Evolutionary conservation across 192 early-diverging fungal genomes (phyloP), one percentile per base, ranked within the genome.

Genomic region (Entomortierella lignicola): DNA sequence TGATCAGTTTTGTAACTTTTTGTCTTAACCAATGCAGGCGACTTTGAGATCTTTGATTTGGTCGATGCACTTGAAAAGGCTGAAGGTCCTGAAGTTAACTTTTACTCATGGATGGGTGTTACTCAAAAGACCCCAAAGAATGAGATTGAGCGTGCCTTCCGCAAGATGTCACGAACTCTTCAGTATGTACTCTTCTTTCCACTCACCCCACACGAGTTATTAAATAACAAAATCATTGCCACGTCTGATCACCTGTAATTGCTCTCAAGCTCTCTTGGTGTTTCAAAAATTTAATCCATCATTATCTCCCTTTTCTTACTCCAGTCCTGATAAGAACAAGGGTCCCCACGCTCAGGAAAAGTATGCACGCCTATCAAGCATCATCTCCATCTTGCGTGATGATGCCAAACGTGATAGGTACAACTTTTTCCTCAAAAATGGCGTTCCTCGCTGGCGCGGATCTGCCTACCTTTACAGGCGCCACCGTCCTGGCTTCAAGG

Each of bases 31-130:
- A 8, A 82, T 66, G 66, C 86, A 85, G 87, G 86, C 23, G 93
- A 94, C 73, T 90, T 91, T 77, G 92, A 93, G 74, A 94, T 94
- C 64, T 94, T 94, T 81, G 92, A 93, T 85, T 88, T 94, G 59
- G 88, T 91, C 43, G 93, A 94, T 80, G 87, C 88, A 31, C 80
- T 94, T 54, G 90, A 91, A 72, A 86, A 83, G 57, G 69, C 71
- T 23, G 86, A 87, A 85, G 85, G 83, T 39, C 15, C 90, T 60
- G 58, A 82, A 60, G 57, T 82, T 58, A 86, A 73, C 80, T 93
- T 92, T 85, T 94, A 93, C 72, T 88, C 85, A 47, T 88, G 90
- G 71, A 73, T 94, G 50, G 82, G 83, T 2, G 69, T 91, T 20
- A 63, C 81, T 21, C 75, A 87, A 54, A 83, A 85, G 53, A 86